phyloP scores from a whole-genome alignment of 345 rosid genomes.

The Mallotus nudiflorus region DNA sequence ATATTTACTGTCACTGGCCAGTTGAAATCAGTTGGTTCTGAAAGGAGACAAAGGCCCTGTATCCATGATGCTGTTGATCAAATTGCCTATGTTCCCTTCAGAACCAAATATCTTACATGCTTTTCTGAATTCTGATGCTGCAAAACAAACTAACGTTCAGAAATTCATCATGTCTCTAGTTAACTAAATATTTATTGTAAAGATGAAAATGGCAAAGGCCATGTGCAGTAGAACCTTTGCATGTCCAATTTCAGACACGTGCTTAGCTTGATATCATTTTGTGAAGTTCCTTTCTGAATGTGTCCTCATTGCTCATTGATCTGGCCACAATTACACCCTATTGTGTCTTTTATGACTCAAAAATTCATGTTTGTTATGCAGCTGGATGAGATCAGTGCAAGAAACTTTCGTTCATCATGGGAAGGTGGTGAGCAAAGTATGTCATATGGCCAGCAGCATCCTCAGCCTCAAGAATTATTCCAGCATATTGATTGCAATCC shows the following conservation, averaged over 20 bases:
- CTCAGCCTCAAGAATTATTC: conserved; percentile 69
- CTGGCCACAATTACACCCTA: too few species aligned
- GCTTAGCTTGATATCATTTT: too few species aligned
- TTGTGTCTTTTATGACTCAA: too few species aligned
- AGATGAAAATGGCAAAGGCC: too few species aligned
- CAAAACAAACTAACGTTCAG: too few species aligned
- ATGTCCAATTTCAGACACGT: not conserved
- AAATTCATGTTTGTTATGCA: conserved; percentile 15
- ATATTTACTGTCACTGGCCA: not conserved
- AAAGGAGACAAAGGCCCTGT: not conserved
- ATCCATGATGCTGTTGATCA: not conserved
- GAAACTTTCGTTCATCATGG: conserved; percentile 65
- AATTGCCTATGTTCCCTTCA: not conserved
- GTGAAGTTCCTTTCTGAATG: too few species aligned
- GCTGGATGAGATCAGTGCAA: conserved; percentile 74
- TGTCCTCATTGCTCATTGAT: too few species aligned
- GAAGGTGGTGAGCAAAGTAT: conserved; percentile 69
- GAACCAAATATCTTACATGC: too few species aligned
- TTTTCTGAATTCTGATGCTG: too few species aligned
- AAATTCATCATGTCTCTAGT: too few species aligned
- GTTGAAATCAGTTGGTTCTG: not conserved
- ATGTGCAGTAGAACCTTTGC: not conserved
- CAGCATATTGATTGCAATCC: conserved; percentile 91
- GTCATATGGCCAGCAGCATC: conserved; percentile 61
- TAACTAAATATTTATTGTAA: too few species aligned